Conservation (phyloP, 352 stramenopile genomes). For the Phytopythium helicoides region DNA sequence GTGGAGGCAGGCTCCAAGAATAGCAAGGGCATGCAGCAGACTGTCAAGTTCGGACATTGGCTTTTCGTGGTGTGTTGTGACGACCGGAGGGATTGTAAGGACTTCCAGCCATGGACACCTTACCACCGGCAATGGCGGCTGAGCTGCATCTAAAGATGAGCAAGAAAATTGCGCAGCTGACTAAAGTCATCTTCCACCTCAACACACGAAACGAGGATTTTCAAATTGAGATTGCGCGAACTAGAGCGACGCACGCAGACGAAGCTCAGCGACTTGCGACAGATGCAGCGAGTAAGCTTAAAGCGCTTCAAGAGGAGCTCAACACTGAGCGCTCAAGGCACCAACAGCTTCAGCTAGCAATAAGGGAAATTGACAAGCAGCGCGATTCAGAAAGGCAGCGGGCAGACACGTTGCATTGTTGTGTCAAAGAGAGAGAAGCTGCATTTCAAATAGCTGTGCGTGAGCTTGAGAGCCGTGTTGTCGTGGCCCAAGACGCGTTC, state of each 20-base stretch:
- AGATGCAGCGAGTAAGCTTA: conserved; percentile 56
- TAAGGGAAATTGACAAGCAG: conserved; percentile 29
- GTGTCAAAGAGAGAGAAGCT: conserved; percentile 5
- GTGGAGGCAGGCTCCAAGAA: not conserved
- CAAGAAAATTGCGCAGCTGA: conserved; percentile 94
- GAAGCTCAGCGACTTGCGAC: conserved; percentile 50
- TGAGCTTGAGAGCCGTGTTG: conserved; percentile 42
- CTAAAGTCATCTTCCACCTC: conserved; percentile 93
- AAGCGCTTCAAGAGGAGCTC: conserved; percentile 34
- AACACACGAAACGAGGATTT: conserved; percentile 94
- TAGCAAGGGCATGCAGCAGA: not conserved
- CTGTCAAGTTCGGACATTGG: no score
- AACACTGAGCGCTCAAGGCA: conserved; percentile 24
- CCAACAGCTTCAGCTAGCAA: conserved; percentile 22
- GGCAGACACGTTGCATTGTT: conserved; percentile 2
- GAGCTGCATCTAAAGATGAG: conserved; percentile 93
- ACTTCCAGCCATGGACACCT: conserved; percentile 17
- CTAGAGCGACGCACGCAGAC: conserved; percentile 26
- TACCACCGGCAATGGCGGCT: conserved; percentile 13
- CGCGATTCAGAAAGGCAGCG: conserved; percentile 30
- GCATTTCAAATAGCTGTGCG: conserved; percentile 45
- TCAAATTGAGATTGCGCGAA: conserved; percentile 57
- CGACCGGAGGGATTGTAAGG: not conserved
- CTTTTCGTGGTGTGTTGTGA: not conserved
- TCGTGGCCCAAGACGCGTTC: conserved; percentile 32